Percentiles rank a stretch among this genome's conserved stretches.
These are phyloP conservation scores for Rhododendron ovatum DNA, from an alignment of 148 eudicot genomes.

Conservation along the genomic window DNA sequence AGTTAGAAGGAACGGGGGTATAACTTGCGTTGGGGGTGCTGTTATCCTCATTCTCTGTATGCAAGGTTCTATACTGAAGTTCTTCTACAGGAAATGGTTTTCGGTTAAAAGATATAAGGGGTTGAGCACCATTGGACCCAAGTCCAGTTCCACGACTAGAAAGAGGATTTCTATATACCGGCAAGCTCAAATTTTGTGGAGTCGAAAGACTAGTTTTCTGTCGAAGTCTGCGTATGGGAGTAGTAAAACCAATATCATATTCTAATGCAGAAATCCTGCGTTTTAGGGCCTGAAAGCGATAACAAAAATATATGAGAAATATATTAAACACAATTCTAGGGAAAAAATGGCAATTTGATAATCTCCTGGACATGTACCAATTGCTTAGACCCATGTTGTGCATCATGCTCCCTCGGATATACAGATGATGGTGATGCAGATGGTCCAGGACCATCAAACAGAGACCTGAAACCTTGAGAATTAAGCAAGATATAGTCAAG, in stretches of 20 bases:
- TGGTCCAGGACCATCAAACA: conserved; percentile 22
- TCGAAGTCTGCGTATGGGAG: conserved; percentile 78
- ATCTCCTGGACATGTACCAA: conserved; percentile 27
- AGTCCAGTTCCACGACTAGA: conserved; percentile 26
- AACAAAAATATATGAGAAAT: neutral
- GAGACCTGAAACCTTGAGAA: conserved; percentile 39
- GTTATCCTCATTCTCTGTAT: conserved; percentile 23
- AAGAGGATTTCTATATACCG: conserved; percentile 28
- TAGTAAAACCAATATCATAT: conserved; percentile 69
- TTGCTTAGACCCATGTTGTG: conserved; percentile 31
- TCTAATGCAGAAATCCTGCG: conserved; percentile 75
- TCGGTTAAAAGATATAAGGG: conserved; percentile 18
- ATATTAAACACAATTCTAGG: conserved; percentile 2
- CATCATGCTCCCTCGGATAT: conserved; percentile 30
- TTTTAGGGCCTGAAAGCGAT: conserved; percentile 53
- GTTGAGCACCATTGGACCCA: conserved; percentile 28
- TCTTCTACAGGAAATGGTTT: conserved; percentile 18
- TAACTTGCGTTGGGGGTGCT: conserved; percentile 33
- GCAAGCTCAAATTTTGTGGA: conserved; percentile 32
- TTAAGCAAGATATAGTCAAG: neutral
- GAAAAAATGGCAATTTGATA: neutral
- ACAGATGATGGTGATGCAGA: conserved; percentile 32
- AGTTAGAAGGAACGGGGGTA: conserved; percentile 54
- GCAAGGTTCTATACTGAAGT: conserved; percentile 19
- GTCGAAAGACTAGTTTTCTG: conserved; percentile 72